These are phyloP conservation scores for Aspergillus saccharolyticus DNA, from an alignment of 495 filamentous ascomycete genomes.

Conservation along the genomic window DNA sequence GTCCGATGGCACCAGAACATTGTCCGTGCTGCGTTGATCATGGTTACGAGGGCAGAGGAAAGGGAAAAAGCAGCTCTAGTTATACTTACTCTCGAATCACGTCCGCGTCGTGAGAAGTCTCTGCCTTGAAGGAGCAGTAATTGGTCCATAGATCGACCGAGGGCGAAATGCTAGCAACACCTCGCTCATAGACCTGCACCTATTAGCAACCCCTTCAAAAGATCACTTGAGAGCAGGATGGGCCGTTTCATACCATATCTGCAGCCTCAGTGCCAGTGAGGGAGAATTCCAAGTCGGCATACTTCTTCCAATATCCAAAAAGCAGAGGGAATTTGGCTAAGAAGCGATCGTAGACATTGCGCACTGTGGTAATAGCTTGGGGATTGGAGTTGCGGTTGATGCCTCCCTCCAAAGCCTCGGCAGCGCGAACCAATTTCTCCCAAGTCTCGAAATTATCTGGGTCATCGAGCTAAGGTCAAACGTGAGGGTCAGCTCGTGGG, in stretches of 20 bases:
- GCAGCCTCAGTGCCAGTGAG: constrained; percentile 96
- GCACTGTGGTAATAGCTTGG: constrained; percentile 78
- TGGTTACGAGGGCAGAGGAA: constrained; percentile 38
- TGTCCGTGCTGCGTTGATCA: constrained; percentile 39
- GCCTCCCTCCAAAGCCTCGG: constrained; percentile 82
- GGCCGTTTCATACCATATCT: constrained; percentile 70
- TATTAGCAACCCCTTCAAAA: constrained; percentile 19
- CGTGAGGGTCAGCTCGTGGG: constrained; percentile 4
- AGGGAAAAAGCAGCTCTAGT: constrained; percentile 58
- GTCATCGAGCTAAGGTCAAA: constrained; percentile 51
- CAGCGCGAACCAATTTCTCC: constrained; percentile 84
- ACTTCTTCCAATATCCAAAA: constrained; percentile 99
- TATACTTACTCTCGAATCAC: constrained; percentile 99
- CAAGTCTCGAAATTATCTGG: constrained; percentile 91
- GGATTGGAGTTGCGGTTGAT: constrained; percentile 95
- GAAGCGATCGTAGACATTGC: constrained; percentile 85
- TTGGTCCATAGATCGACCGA: constrained; percentile 96
- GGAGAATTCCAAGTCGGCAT: constrained; percentile 95
- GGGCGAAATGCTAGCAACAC: constrained; percentile 84
- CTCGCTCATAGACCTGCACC: constrained; percentile 83
- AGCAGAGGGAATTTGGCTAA: constrained; percentile 92
- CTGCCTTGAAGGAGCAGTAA: constrained; percentile 95
- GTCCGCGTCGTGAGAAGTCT: constrained; percentile 90
- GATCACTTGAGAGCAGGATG: not conserved
- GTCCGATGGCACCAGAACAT: constrained; percentile 30